phyloP scores from a whole-genome alignment of 306 rosid genomes.

The Elaeagnus macrophylla region DNA sequence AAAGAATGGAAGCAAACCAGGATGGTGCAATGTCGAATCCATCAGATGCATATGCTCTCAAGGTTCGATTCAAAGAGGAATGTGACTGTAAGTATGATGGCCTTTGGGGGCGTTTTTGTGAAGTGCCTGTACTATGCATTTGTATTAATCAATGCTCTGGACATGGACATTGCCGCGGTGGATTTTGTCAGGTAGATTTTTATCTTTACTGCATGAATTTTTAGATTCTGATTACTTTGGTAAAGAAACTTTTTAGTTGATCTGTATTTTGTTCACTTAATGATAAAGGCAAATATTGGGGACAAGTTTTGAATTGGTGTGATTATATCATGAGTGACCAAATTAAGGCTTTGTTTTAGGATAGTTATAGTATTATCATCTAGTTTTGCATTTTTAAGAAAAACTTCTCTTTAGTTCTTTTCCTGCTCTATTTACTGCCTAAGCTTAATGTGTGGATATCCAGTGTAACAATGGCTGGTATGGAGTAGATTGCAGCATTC shows the following conservation, averaged over 20 bases:
- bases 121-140: conserved; percentile 58
- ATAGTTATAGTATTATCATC: background rate
- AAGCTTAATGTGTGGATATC: conserved; percentile 25
- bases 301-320: too few species aligned
- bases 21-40: conserved; percentile 99
- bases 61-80: conserved; percentile 63
- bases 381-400: background rate
- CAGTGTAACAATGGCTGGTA: conserved; percentile 95
- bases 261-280: too few species aligned
- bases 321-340: too few species aligned
- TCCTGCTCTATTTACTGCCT: conserved; percentile 13
- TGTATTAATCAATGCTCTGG: conserved; percentile 92
- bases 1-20: conserved; percentile 55
- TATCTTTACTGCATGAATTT: conserved; percentile 9
- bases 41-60: conserved; percentile 62
- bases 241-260: too few species aligned
- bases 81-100: conserved; percentile 92
- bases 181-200: conserved; percentile 70
- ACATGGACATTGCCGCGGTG: conserved; percentile 81
- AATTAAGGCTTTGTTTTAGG: background rate
- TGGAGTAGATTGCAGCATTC: conserved; percentile 92
- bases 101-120: conserved; percentile 64
- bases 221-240: conserved; percentile 2
- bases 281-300: too few species aligned
- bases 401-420: conserved; percentile 5